Percentiles rank a stretch among this genome's conserved stretches.
These are phyloP conservation scores for Botryotinia convoluta DNA, from an alignment of 2,329 filamentous ascomycete genomes.

Conservation along the genomic window DNA sequence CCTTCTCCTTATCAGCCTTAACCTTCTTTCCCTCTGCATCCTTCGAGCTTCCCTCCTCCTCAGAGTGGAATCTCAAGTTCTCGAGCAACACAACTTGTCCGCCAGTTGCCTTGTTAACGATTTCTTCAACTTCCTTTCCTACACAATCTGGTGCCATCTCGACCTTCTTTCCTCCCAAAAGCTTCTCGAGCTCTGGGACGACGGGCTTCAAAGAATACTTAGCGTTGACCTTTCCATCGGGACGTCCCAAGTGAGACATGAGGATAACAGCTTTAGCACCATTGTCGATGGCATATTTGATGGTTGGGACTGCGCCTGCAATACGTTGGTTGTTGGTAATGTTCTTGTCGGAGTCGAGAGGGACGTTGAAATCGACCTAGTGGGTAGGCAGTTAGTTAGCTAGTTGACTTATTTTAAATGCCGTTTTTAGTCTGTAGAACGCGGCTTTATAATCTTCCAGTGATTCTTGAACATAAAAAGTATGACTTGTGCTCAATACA, in stretches of 20 bases:
- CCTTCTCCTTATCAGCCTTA: slow-evolving; percentile 93
- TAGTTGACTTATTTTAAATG: slow-evolving; percentile 6
- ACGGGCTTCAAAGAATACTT: slow-evolving; percentile 97
- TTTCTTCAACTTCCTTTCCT: slow-evolving; percentile 83
- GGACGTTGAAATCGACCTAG: slow-evolving; percentile 99
- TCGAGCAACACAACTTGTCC: slow-evolving; percentile 89
- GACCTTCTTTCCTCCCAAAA: slow-evolving; percentile 73
- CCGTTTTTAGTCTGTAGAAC: background rate
- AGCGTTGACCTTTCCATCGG: slow-evolving; percentile 81
- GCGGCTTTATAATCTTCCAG: no score
- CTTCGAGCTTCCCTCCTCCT: slow-evolving; percentile 96
- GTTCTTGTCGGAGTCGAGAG: slow-evolving; percentile 87
- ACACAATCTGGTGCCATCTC: slow-evolving; percentile 89
- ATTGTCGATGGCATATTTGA: slow-evolving; percentile 88
- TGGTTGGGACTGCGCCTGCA: slow-evolving; percentile 89
- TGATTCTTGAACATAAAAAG: background rate
- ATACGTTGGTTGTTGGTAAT: slow-evolving; percentile 99
- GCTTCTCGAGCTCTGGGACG: slow-evolving; percentile 86
- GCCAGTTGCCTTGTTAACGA: slow-evolving; percentile 76
- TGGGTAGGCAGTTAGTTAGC: slow-evolving; percentile 28
- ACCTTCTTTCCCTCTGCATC: slow-evolving; percentile 93
- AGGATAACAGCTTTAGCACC: slow-evolving; percentile 90
- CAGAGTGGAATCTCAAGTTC: slow-evolving; percentile 96
- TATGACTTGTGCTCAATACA: background rate
- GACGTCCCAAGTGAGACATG: slow-evolving; percentile 98